A percentile compares a stretch with the other conserved stretches of the same genome.
phyloP scores from a whole-genome alignment of 495 filamentous ascomycete genomes.

The Podospora sp. region DNA sequence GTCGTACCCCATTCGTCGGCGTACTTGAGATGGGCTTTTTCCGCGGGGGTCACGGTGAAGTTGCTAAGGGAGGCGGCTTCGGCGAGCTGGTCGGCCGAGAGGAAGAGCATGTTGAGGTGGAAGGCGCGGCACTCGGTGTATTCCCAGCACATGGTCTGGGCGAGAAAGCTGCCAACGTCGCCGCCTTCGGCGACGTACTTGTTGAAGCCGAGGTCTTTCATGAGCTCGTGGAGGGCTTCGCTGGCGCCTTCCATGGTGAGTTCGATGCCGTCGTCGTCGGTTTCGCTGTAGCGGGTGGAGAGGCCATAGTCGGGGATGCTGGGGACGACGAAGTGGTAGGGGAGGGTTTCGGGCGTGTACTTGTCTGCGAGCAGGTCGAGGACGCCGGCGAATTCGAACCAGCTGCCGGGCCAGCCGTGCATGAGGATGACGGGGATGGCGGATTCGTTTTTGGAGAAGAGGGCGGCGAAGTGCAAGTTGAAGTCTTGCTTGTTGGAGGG shows the following conservation, averaged over 20 bases:
- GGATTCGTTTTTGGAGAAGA: constrained; percentile 61
- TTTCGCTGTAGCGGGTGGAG: constrained; percentile 54
- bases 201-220: constrained; percentile 61
- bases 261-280: constrained; percentile 36
- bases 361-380: constrained; percentile 48
- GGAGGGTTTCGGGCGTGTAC: constrained; percentile 57
- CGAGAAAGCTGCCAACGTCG: constrained; percentile 63
- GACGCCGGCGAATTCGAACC: constrained; percentile 57
- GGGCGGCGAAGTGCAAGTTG: constrained; percentile 62
- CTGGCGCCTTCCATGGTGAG: constrained; percentile 47
- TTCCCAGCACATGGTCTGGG: constrained; percentile 41
- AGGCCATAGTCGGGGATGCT: constrained; percentile 65
- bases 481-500: constrained; percentile 34
- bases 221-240: constrained; percentile 58
- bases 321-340: constrained; percentile 69
- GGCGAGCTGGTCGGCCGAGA: constrained; percentile 11
- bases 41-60: constrained; percentile 21
- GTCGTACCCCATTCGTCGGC: constrained; percentile 20
- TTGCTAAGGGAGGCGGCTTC: constrained; percentile 21
- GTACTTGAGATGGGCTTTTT: constrained; percentile 18
- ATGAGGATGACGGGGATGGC: constrained; percentile 63
- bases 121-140: constrained; percentile 46
- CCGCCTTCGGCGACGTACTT: constrained; percentile 68
- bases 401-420: constrained; percentile 50
- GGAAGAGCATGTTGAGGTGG: constrained; percentile 39